Evolutionary conservation across 1,139 yeast genomes (phyloP), one percentile per base, ranked within the genome.

Genomic region (Nakaseomyces uthaithaninus): DNA sequence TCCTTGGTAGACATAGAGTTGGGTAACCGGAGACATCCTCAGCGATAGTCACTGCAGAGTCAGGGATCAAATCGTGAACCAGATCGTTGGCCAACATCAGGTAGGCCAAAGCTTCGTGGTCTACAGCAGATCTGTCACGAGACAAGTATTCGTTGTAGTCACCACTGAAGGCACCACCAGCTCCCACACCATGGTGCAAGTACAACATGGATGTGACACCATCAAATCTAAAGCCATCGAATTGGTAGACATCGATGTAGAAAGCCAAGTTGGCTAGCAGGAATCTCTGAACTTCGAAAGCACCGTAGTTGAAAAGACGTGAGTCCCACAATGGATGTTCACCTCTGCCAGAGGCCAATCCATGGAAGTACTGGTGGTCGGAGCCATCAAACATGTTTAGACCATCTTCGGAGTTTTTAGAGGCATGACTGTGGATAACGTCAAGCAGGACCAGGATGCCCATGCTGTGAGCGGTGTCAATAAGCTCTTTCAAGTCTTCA

Each of bases 21-120:
- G 98, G 98, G 84, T 91, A 91, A 12, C 98, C 98, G 40, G 93
- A 80, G 38, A 91, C 98, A 61, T 91, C 98, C 62, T 91, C 98
- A 2, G 97, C 97, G 52, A 91, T 84, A 1, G 95, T 77, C 12
- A 83, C 74, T 50, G 83, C 77, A 30, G 75, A 71, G 37, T 67
- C 65, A 11, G 67, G 57, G 7, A 72, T 64, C 49, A 80, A 65
- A 49, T 75, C 72, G 35, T 67, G 69, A 50, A 91, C 73, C 54
- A 91, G 65, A 51, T 75, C 74, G 62, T 89, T 93, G 11, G 96
- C 96, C 46, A 91, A 65, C 80, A 87, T 87, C 57, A 91, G 65
- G 60, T 91, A 91, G 22, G 79, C 73, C 43, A 91, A 69, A 3
- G 95, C 95, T 57, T 89, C 96, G 47, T 76, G 75, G 55, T 91